phyloP scores from a whole-genome alignment of 176 grass and related monocot genomes.

The Oryza longistaminata region DNA sequence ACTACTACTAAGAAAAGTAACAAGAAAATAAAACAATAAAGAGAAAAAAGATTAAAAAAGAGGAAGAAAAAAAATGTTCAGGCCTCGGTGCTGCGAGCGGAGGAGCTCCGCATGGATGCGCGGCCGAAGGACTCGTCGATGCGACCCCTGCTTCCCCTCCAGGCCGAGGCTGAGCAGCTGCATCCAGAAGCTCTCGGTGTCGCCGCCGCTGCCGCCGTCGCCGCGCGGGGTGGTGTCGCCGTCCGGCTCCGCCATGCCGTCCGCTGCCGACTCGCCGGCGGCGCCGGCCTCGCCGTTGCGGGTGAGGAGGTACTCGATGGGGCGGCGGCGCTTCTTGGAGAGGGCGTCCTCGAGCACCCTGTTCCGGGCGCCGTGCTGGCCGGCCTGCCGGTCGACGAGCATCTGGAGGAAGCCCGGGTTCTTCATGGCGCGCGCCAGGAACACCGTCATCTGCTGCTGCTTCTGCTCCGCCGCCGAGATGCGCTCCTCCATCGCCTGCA shows the following conservation, averaged over 20 bases:
- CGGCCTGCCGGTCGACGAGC: slow-evolving; percentile 46
- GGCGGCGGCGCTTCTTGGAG: slow-evolving; percentile 71
- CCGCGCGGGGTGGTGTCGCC: not conserved
- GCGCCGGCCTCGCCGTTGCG: slow-evolving; percentile 23
- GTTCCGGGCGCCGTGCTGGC: slow-evolving; percentile 33
- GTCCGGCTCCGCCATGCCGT: not conserved
- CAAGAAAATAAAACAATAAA: not conserved
- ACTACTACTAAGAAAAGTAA: not conserved
- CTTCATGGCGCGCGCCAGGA: slow-evolving; percentile 76
- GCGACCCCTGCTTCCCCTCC: slow-evolving; percentile 45
- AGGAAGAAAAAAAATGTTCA: not conserved
- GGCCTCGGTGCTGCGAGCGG: slow-evolving; percentile 39
- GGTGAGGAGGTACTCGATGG: slow-evolving; percentile 53
- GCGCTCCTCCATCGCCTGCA: slow-evolving; percentile 80
- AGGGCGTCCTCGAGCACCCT: slow-evolving; percentile 74
- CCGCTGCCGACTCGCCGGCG: not conserved
- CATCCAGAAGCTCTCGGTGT: slow-evolving; percentile 82
- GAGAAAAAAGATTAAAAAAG: not conserved
- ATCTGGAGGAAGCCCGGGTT: slow-evolving; percentile 63
- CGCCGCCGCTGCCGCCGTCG: not conserved
- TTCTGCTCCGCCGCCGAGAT: slow-evolving; percentile 70
- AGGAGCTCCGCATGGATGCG: slow-evolving; percentile 44
- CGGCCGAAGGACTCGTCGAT: slow-evolving; percentile 77
- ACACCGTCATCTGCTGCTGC: slow-evolving; percentile 83
- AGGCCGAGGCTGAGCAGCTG: slow-evolving; percentile 63